Base-by-base conservation (phyloP, 495 filamentous ascomycete species). In the Parmelia sp. region DNA sequence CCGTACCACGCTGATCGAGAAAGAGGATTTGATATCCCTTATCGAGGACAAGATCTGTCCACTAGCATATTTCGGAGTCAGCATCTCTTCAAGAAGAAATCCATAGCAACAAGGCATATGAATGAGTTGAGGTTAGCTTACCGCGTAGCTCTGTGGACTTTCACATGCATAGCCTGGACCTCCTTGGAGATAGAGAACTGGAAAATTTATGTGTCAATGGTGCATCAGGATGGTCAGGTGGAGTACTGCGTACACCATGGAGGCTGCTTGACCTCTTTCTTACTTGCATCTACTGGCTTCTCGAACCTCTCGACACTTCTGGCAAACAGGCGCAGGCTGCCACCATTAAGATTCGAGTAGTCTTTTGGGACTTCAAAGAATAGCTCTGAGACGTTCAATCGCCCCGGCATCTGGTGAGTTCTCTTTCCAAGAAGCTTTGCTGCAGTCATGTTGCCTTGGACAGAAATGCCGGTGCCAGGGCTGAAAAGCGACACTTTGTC, bases 281-380 rank as follows among this genome's bases (percentile, higher is more conserved):
- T 69, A 15, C 65, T 65, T 12, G 68, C 65, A 55, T 84, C 83
- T 57, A 88, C 82, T 25, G 88, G 84, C 17, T 75, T 85, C 47
- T 88, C 84, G 44, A 83, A 71, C 60, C 84, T 88, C 64, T 79
- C 73, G 35, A 87, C 87, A 64, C 84, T 87, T 59, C 91, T 87
- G 37, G 82, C 91, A 71, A 95, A 96, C 29, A 96, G 78, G 60
- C 82, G 84, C 56, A 96, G 70, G 8, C 72, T 83, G 23, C 83
- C 84, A n/a, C 77, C 75, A 1, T 74, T 71, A 23, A 86, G 88
- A n/a, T 82, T 82, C 63, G 78, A 72, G 73, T 95, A 86, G 73
- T 94, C 88, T 59, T 85, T 76, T 40, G 91, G 90, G 14, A 96
- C 90, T 68, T 91, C 84, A 71, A 96, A 96, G 78, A 90, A 88